A percentile compares a stretch with the other conserved stretches of the same genome.
Evolutionary conservation across 306 rosid genomes (phyloP).

Genomic region (Bauhinia variegata): DNA sequence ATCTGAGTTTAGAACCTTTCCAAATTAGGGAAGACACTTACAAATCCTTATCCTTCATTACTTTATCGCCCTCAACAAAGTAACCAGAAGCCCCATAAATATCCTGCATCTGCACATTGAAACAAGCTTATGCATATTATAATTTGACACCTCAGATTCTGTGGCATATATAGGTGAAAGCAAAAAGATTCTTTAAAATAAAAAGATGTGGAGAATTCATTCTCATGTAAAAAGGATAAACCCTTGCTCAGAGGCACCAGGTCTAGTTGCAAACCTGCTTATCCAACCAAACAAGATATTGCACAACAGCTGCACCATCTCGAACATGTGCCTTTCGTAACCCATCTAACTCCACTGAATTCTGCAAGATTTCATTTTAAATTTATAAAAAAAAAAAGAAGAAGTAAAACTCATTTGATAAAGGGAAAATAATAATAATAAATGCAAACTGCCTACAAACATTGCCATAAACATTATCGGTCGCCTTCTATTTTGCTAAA

Average conservation of each 20-base stretch:
- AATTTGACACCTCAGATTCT: slow-evolving; percentile 17
- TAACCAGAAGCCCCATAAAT: slow-evolving; percentile 90
- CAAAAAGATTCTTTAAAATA: background rate
- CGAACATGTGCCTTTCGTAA: slow-evolving; percentile 81
- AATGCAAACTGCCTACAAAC: background rate
- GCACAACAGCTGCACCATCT: slow-evolving; percentile 97
- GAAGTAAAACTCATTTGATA: slow-evolving; percentile 3
- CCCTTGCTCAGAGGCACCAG: slow-evolving; percentile 23
- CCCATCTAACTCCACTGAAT: slow-evolving; percentile 88
- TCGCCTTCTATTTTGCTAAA: background rate
- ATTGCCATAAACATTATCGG: background rate
- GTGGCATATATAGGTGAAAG: slow-evolving; percentile 4
- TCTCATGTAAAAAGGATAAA: too few species aligned
- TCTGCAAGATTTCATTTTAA: slow-evolving; percentile 53
- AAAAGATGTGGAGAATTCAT: slow-evolving; percentile 8
- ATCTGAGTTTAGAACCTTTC: background rate
- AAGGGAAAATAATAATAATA: background rate
- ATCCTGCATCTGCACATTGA: slow-evolving; percentile 80
- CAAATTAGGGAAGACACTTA: slow-evolving; percentile 48
- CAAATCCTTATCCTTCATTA: slow-evolving; percentile 55
- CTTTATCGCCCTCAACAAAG: slow-evolving; percentile 61
- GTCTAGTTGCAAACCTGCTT: slow-evolving; percentile 58
- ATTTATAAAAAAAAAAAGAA: slow-evolving; percentile 20
- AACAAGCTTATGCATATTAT: slow-evolving; percentile 42
- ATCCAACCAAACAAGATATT: slow-evolving; percentile 95